These are phyloP conservation scores for Sarocladium oryzae DNA, from an alignment of 2,329 filamentous ascomycete species.

Conservation along the genomic window DNA sequence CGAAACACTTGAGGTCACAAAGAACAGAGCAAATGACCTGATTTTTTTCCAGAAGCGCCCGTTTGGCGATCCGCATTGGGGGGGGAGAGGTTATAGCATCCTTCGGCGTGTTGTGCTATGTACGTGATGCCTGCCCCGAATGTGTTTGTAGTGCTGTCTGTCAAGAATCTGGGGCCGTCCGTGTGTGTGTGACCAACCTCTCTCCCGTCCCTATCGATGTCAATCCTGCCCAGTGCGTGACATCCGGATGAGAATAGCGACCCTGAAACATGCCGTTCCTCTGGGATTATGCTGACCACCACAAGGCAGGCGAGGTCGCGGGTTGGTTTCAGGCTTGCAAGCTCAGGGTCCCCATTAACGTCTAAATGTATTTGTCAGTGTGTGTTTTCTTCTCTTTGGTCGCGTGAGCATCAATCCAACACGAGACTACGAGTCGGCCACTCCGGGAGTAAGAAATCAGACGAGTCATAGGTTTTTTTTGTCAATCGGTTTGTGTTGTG, in stretches of 20 bases:
- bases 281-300: constrained; percentile 5
- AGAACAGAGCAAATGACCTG: constrained; percentile 9
- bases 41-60: background rate
- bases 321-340: background rate
- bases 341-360: too few species aligned
- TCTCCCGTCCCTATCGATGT: background rate
- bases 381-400: background rate
- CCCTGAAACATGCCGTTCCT: background rate
- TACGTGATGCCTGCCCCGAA: too few species aligned
- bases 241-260: background rate
- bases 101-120: too few species aligned
- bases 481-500: too few species aligned
- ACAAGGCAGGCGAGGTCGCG: background rate
- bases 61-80: background rate
- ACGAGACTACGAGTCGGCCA: background rate
- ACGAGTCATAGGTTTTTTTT: too few species aligned
- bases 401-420: background rate
- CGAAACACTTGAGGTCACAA: constrained; percentile 7
- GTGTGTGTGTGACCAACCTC: background rate
- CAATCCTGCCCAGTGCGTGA: background rate
- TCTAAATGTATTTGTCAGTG: background rate
- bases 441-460: too few species aligned
- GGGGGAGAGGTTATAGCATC: background rate
- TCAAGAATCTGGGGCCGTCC: too few species aligned
- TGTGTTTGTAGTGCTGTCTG: background rate